phyloP scores from a whole-genome alignment of 2,329 filamentous ascomycete species.

The Ambrosiella beaveri region DNA sequence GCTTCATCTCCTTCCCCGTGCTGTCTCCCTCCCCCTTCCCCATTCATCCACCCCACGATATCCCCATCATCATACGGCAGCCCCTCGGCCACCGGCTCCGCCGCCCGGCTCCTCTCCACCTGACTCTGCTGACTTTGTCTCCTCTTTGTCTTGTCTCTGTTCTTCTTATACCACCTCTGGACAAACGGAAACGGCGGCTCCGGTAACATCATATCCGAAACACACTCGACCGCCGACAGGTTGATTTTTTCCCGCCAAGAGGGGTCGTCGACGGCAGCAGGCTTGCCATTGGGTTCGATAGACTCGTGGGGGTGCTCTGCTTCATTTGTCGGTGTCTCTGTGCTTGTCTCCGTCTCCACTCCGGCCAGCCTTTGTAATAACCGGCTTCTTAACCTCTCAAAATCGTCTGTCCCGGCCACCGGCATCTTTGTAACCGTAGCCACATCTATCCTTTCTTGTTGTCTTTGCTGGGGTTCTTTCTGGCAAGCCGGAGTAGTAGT shows the following conservation, averaged over 20 bases:
- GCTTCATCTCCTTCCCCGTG: background rate
- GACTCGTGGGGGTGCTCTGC: conserved; percentile 17
- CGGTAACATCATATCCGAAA: conserved; percentile 50
- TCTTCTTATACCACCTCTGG: conserved; percentile 61
- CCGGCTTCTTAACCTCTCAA: background rate
- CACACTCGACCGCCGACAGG: conserved; percentile 70
- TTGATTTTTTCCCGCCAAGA: conserved; percentile 59
- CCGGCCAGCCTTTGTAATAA: background rate
- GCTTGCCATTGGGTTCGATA: conserved; percentile 10
- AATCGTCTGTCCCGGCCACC: background rate
- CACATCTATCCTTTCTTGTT: no score
- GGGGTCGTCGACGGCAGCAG: conserved; percentile 20
- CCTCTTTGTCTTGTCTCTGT: no score
- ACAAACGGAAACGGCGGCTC: conserved; percentile 79
- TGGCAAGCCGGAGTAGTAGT: no score
- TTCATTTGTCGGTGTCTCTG: background rate
- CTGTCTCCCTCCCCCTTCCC: background rate
- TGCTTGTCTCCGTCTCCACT: conserved; percentile 8
- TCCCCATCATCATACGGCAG: background rate
- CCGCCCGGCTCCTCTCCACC: no score
- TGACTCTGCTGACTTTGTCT: no score
- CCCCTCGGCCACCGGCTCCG: background rate
- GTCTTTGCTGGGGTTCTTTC: no score
- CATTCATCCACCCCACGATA: background rate
- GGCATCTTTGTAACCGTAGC: background rate